These are phyloP conservation scores for Rheum nobile DNA, from an alignment of 148 eudicot species.

Conservation along the genomic window DNA sequence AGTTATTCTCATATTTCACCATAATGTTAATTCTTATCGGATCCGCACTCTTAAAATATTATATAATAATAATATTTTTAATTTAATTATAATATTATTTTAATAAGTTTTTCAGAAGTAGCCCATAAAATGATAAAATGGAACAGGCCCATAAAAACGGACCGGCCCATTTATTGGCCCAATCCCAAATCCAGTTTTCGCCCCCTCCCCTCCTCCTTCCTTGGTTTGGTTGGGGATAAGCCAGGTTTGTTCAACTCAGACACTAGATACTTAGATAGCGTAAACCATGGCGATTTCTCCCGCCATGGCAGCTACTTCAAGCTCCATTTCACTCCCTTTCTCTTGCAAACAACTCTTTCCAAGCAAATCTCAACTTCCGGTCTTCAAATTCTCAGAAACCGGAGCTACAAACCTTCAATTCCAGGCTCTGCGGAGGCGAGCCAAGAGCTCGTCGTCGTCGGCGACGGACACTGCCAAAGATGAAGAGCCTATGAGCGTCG, in stretches of 20 bases:
- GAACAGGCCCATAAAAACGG: background rate
- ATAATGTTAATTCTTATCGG: too few species aligned
- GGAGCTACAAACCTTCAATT: background rate
- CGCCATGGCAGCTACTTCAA: conserved; percentile 30
- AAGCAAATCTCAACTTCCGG: background rate
- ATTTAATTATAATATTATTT: too few species aligned
- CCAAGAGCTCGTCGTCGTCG: conserved; percentile 9
- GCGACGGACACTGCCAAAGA: conserved; percentile 6
- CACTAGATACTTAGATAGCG: background rate
- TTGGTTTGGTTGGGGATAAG: background rate
- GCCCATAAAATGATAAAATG: too few species aligned
- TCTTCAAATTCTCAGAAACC: conserved; percentile 10
- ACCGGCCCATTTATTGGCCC: background rate
- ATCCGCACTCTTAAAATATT: too few species aligned
- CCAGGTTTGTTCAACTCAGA: background rate
- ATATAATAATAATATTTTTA: too few species aligned
- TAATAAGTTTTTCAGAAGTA: too few species aligned
- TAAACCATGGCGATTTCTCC: conserved; percentile 8
- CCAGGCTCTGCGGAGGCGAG: conserved; percentile 10
- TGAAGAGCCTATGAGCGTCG: conserved; percentile 44
- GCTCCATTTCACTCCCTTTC: conserved; percentile 20
- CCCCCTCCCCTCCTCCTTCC: background rate
- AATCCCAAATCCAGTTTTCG: background rate
- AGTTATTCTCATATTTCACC: too few species aligned
- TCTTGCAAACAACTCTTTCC: background rate